These are phyloP conservation scores for Apiotrichum mycotoxinovorans DNA, from an alignment of 1,284 basidiomycete genomes.

Conservation along the genomic window DNA sequence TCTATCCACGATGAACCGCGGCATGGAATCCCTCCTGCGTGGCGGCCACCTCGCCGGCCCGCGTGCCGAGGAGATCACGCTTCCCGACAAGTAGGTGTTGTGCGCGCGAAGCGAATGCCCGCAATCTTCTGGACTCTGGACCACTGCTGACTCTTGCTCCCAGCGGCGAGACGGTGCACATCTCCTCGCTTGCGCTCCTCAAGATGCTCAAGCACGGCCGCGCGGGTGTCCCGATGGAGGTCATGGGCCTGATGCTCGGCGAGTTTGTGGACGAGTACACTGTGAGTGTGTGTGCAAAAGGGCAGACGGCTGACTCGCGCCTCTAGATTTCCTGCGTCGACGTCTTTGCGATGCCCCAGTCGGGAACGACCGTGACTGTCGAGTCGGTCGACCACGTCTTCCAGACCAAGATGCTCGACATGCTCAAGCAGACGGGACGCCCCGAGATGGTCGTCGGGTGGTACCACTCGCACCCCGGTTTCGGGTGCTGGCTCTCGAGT, in stretches of 20 bases:
- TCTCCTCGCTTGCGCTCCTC: constrained; percentile 85
- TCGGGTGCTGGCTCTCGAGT: constrained; percentile 98
- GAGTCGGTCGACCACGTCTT: constrained; percentile 99
- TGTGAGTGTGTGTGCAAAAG: constrained; percentile 50
- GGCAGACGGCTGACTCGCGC: neutral
- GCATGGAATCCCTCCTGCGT: constrained; percentile 7
- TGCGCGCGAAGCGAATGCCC: neutral
- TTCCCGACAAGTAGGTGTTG: constrained; percentile 49
- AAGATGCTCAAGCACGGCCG: constrained; percentile 99
- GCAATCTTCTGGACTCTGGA: too few species aligned
- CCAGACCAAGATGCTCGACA: constrained; percentile 97
- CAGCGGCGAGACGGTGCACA: constrained; percentile 86
- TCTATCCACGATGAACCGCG: constrained; percentile 9
- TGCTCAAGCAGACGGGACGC: constrained; percentile 97
- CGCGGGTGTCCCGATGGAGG: constrained; percentile 99
- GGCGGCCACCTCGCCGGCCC: constrained; percentile 1
- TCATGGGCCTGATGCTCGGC: constrained; percentile 99
- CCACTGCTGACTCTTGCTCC: too few species aligned
- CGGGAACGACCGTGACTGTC: constrained; percentile 95
- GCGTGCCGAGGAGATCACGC: constrained; percentile 37
- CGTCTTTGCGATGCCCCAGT: constrained; percentile 99
- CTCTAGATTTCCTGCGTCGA: constrained; percentile 76
- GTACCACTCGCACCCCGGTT: constrained; percentile 99
- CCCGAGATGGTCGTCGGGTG: constrained; percentile 99
- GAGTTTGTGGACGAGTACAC: constrained; percentile 99